Evolutionary conservation across 331 rosid species (phyloP), one percentile per base, ranked within the genome.

Genomic region (Telfairia occidentalis): DNA sequence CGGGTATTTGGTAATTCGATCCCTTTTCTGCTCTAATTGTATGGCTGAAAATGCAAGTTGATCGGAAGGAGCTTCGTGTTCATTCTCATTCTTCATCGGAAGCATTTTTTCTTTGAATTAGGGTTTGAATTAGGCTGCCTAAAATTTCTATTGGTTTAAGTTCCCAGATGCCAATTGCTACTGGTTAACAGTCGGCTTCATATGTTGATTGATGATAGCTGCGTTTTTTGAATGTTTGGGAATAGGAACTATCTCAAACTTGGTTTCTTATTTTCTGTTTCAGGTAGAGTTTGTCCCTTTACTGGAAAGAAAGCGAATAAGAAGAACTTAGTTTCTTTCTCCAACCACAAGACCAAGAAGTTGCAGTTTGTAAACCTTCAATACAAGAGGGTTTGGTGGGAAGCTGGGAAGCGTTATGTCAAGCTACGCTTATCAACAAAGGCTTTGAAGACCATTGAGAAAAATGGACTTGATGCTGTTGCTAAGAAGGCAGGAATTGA

Each of bases 401-500:
- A 94, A 83, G 96, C 95, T 4, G 98, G 97, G 59, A 94, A 91
- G 80, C 96, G 98, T 61, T 94, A n/a, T 77, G 85, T 94, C 23
- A 94, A 94, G 80, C 90, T 94, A 71, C 92, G 97, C 1, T 40
- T 94, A 66, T 94, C 98, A 9, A 94, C 98, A 0, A 94, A 94
- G 82, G 98, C 97, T 3, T 78, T 94, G 81, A 94, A 94, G 81
- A 94, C 97, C 72, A 89, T 94, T 59, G 97, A 94, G 88, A 94
- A 94, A 81, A 91, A 94, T 49, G 98, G 98, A 63, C 88, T 91
- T 28, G 98, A 94, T 80, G 96, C 92, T n/a, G 97, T 94, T 37
- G 98, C 98, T 38, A 94, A 89, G 88, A 94, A 94, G 83, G 98
- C 97, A 0, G 97, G 97, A 37, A 84, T 94, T 24, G 98, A 91